Evolutionary conservation across 2,329 filamentous ascomycete species (phyloP).

Genomic region (Fusarium papillatum): DNA sequence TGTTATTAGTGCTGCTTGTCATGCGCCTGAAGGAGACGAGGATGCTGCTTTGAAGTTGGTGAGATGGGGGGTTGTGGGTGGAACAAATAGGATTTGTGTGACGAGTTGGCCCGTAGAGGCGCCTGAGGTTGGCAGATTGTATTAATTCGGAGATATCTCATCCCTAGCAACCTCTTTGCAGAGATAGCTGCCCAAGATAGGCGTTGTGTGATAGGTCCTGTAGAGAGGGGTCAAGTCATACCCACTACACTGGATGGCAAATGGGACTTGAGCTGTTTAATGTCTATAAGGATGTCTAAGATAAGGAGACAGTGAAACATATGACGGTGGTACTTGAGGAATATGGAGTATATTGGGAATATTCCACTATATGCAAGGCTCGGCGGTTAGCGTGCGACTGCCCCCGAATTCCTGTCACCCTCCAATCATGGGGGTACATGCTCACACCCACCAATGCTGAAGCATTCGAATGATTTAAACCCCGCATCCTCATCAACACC

Average conservation of each 20-base stretch:
- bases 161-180: no score
- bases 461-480: not conserved
- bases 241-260: no score
- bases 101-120: not conserved
- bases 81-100: not conserved
- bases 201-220: no score
- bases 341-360: not conserved
- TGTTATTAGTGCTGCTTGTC: not conserved
- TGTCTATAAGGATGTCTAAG: not conserved
- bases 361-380: not conserved
- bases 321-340: not conserved
- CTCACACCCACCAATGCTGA: not conserved
- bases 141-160: not conserved
- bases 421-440: not conserved
- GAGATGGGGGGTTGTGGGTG: not conserved
- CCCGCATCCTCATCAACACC: not conserved
- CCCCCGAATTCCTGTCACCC: not conserved
- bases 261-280: not conserved
- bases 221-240: no score
- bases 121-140: not conserved
- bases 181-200: no score
- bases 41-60: conserved; percentile 1
- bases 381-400: not conserved
- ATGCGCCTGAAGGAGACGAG: not conserved
- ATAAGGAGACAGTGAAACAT: not conserved